Evolutionary conservation across 23 red algal species (phyloP).

Genomic region (Gracilaria domingensis): DNA sequence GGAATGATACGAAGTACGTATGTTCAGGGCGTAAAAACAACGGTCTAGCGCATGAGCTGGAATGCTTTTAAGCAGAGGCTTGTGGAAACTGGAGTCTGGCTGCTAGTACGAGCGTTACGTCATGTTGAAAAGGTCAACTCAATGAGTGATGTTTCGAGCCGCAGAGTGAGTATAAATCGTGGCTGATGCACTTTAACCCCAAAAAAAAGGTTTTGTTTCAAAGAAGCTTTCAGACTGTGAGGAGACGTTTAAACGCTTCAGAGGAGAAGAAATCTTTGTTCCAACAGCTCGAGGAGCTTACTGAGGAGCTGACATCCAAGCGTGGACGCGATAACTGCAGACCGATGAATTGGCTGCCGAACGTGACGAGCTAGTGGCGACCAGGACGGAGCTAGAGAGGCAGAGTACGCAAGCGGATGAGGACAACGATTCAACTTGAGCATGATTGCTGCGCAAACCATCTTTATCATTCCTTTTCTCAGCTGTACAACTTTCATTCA

Average conservation of each 20-base stretch:
- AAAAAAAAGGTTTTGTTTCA: not conserved
- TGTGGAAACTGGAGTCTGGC: not conserved
- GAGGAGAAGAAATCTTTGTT: conserved; percentile 1
- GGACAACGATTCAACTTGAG: too few species aligned
- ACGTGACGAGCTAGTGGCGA: conserved; percentile 35
- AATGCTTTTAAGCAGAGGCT: not conserved
- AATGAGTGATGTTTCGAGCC: not conserved
- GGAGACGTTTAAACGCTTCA: not conserved
- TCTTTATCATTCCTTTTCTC: too few species aligned
- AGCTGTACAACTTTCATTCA: too few species aligned
- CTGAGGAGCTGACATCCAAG: not conserved
- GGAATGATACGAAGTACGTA: not conserved
- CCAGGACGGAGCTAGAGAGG: conserved; percentile 28
- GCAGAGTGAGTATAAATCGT: not conserved
- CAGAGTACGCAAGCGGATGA: conserved; percentile 48
- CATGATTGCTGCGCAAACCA: too few species aligned
- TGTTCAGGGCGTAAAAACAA: not conserved
- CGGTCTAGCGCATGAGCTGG: not conserved
- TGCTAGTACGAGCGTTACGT: not conserved
- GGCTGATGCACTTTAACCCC: not conserved
- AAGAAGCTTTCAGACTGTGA: not conserved
- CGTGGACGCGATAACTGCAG: not conserved
- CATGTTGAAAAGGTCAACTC: not conserved
- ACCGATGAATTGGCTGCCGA: conserved; percentile 25
- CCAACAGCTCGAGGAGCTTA: not conserved